phyloP scores from a whole-genome alignment of 1,284 basidiomycete species.

The Boletus sp. region DNA sequence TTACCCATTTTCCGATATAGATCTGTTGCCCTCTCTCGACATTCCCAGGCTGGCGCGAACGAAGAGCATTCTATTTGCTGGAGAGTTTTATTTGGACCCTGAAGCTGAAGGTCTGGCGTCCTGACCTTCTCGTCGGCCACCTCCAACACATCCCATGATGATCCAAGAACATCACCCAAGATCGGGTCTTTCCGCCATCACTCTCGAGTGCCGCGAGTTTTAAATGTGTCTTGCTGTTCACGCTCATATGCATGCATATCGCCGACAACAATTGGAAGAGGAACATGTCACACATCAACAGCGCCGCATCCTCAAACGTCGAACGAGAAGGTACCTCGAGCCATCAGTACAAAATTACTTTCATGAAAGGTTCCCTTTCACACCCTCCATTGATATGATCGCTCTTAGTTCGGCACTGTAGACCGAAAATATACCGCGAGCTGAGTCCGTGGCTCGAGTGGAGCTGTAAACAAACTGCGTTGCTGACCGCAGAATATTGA shows the following conservation, averaged over 20 bases:
- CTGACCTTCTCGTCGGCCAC: not conserved
- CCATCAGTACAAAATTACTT: slow-evolving; percentile 9
- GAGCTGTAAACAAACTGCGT: slow-evolving; percentile 3
- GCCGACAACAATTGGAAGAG: slow-evolving; percentile 8
- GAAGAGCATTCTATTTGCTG: not conserved
- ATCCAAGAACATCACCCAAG: not conserved
- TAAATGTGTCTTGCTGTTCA: slow-evolving; percentile 11
- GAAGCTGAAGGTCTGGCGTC: not conserved
- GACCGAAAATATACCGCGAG: slow-evolving; percentile 5
- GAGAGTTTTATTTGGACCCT: slow-evolving; percentile 4
- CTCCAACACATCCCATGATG: not conserved
- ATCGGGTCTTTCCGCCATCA: not conserved
- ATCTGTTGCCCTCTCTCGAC: not conserved
- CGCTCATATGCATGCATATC: slow-evolving; percentile 1
- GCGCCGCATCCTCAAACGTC: slow-evolving; percentile 10
- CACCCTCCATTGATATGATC: not conserved
- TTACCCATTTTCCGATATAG: slow-evolving; percentile 9
- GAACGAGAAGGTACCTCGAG: not conserved
- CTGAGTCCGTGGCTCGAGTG: slow-evolving; percentile 4
- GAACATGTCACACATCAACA: slow-evolving; percentile 12
- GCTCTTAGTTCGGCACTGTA: not conserved
- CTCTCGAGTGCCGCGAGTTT: slow-evolving; percentile 13
- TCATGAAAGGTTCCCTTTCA: slow-evolving; percentile 5
- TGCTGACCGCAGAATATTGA: not conserved
- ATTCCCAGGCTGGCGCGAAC: slow-evolving; percentile 5